Conservation (phyloP, 2,329 filamentous ascomycete genomes). For the Diaporthe sp. region DNA sequence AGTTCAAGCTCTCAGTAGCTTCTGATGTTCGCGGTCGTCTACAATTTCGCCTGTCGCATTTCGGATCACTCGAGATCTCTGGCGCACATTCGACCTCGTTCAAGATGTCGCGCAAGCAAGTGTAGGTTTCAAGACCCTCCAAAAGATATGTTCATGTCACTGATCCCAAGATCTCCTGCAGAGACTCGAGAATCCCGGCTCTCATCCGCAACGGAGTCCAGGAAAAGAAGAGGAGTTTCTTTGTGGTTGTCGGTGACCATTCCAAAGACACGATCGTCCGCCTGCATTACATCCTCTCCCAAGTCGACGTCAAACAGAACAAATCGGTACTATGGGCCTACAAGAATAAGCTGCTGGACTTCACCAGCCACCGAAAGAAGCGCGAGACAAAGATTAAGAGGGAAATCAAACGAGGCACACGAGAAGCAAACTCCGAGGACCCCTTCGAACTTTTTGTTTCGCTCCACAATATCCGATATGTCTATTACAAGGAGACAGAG, state of each 20-base stretch:
- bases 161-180: slow-evolving; percentile 51
- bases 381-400: slow-evolving; percentile 98
- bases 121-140: slow-evolving; percentile 55
- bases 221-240: slow-evolving; percentile 98
- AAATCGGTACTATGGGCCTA: slow-evolving; percentile 99
- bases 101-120: slow-evolving; percentile 72
- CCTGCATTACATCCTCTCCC: slow-evolving; percentile 91
- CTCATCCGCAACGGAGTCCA: slow-evolving; percentile 92
- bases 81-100: slow-evolving; percentile 40
- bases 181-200: slow-evolving; percentile 90
- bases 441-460: slow-evolving; percentile 98
- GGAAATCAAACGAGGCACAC: slow-evolving; percentile 93
- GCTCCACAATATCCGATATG: slow-evolving; percentile 96
- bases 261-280: slow-evolving; percentile 98
- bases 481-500: slow-evolving; percentile 99
- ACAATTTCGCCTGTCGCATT: slow-evolving; percentile 24
- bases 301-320: slow-evolving; percentile 91
- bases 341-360: slow-evolving; percentile 96
- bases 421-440: slow-evolving; percentile 93
- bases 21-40: neutral
- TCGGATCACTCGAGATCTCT: slow-evolving; percentile 23
- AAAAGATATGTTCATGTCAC: slow-evolving; percentile 9
- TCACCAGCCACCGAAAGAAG: slow-evolving; percentile 97
- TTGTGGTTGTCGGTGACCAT: slow-evolving; percentile 94
- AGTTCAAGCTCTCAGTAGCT: slow-evolving; percentile 34